Base-by-base conservation (phyloP, 345 rosid species). In the Lepidium africanum region DNA sequence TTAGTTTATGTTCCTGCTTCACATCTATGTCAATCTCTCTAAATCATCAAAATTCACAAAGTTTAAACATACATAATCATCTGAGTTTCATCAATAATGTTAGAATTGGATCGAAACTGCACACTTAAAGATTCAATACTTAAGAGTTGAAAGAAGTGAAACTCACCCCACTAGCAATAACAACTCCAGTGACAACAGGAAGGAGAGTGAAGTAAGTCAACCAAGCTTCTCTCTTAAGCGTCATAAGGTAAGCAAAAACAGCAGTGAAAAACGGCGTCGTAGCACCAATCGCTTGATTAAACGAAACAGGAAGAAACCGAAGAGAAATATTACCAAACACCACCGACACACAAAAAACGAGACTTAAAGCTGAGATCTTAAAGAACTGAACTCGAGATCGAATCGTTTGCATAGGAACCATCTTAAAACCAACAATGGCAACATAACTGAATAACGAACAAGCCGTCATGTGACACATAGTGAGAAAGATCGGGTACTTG, bases 401-500 rank as follows among this genome's bases (percentile, higher is more conserved):
- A 64, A 95, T 86, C 25, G 97, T 95, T 71, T 95, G 99, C 97
- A 95, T 85, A 4, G 99, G 99, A 8, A 95, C 99, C 89, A 95
- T 82, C 86, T 88, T 91, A 82, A 95, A 56, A 98, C 99, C 91
- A 3, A 90, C 98, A 65, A 95, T 88, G 74, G 92, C 96, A 41
- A 95, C 67, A 77, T 95, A 95, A 80, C 96, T 89, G 37, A 95
- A 77, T 77, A 95, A 69, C 37, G 96, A 87, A 60, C 99, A 95
- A 40, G 99, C 98, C 9, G 96, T 95, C 99, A 95, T 95, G 84
- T 95, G 99, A 62, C 99, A 95, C 98, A 95, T 91, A 65, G 99
- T 91, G 63, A 95, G 81, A 74, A 95, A 95, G 81, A 95, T 95
- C 68, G 99, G 99, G 74, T 91, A 95, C 84, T 84, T 95, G 89